Evolutionary conservation across 2,329 filamentous ascomycete species (phyloP).

Genomic region (Tympanopsis confertula): DNA sequence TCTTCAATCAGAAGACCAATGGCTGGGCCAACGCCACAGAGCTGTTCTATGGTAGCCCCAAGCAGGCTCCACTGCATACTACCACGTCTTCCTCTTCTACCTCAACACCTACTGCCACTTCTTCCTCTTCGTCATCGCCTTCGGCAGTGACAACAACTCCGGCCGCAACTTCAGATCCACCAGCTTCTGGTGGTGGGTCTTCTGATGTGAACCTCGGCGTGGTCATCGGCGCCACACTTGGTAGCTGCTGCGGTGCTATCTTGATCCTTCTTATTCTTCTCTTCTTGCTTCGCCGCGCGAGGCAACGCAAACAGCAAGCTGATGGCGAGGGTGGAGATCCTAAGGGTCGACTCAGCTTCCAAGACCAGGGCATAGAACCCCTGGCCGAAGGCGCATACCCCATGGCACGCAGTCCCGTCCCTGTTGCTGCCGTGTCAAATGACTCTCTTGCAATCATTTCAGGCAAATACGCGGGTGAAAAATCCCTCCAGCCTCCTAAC

Average conservation of each 20-base stretch:
- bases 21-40: background rate
- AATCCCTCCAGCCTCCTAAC: background rate
- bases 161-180: too few species aligned
- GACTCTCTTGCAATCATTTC: background rate
- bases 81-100: background rate
- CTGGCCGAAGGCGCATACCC: conserved; percentile 25
- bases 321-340: background rate
- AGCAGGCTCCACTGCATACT: too few species aligned
- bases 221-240: background rate
- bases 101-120: background rate
- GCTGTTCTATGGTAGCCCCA: background rate
- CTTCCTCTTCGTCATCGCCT: background rate
- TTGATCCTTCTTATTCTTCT: background rate
- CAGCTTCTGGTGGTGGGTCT: background rate
- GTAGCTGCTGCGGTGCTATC: background rate
- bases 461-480: background rate
- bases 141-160: too few species aligned
- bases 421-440: conserved; percentile 19
- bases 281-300: background rate
- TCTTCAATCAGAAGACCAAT: background rate
- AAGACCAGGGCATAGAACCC: conserved; percentile 29
- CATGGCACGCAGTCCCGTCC: conserved; percentile 27
- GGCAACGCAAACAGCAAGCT: background rate
- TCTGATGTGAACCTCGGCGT: background rate
- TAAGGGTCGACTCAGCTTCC: conserved; percentile 21